Conservation (phyloP, 2,329 filamentous ascomycete species). For the Aspergillus sojae region DNA sequence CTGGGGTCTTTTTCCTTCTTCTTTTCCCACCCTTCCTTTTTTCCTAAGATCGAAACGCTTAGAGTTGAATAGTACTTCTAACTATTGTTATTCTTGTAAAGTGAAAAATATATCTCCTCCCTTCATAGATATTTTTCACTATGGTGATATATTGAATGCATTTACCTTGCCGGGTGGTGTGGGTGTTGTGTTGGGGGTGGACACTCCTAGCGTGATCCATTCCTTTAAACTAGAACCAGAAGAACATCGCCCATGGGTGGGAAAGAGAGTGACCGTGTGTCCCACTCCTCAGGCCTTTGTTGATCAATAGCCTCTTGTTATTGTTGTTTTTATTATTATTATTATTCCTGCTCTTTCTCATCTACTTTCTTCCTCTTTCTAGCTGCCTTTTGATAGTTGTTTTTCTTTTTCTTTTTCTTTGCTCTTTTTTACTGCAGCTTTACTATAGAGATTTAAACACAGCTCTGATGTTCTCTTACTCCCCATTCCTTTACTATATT, state of each 20-base stretch:
- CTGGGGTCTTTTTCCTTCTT: not conserved
- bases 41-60: not conserved
- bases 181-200: slow-evolving; percentile 13
- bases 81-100: not conserved
- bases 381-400: not conserved
- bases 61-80: not conserved
- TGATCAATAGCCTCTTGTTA: slow-evolving; percentile 21
- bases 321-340: slow-evolving; percentile 19
- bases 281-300: slow-evolving; percentile 22
- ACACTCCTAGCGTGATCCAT: slow-evolving; percentile 25
- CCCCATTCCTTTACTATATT: slow-evolving; percentile 20
- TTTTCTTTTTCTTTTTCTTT: not conserved
- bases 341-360: slow-evolving; percentile 18
- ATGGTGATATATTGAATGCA: not conserved
- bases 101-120: not conserved
- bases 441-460: not conserved
- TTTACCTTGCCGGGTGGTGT: slow-evolving; percentile 3
- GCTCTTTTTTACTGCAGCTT: not conserved
- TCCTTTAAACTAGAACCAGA: slow-evolving; percentile 23
- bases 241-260: slow-evolving; percentile 17
- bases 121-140: not conserved
- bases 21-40: too few relatives aligned
- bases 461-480: slow-evolving; percentile 6
- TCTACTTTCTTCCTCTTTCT: slow-evolving; percentile 11
- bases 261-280: slow-evolving; percentile 18